These are phyloP conservation scores for Panellus pusillus DNA, from an alignment of 768 basidiomycete species.

Conservation along the genomic window DNA sequence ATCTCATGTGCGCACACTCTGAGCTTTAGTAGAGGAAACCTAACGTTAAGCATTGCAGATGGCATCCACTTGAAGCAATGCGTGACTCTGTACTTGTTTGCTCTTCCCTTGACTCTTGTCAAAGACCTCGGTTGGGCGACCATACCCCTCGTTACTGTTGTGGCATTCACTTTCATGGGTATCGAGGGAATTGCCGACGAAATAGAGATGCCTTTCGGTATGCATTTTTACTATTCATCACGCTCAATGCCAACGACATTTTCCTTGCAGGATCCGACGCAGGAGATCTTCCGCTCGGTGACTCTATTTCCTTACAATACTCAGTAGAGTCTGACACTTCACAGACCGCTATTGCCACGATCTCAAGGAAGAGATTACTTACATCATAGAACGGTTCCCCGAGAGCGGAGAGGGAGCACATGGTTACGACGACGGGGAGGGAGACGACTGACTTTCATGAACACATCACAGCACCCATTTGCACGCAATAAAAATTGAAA, in stretches of 20 bases:
- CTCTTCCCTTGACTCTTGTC: constrained; percentile 84
- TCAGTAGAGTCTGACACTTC: neutral
- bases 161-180: constrained; percentile 87
- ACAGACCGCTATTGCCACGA: constrained; percentile 84
- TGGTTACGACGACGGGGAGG: constrained; percentile 80
- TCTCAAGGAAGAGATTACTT: constrained; percentile 80
- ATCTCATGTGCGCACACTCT: constrained; percentile 54
- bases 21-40: neutral
- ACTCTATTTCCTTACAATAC: constrained; percentile 15
- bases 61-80: constrained; percentile 94
- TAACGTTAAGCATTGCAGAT: constrained; percentile 42
- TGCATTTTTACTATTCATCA: constrained; percentile 22
- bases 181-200: constrained; percentile 89
- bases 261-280: constrained; percentile 51
- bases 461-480: constrained; percentile 1
- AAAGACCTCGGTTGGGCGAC: constrained; percentile 81
- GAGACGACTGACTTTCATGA: constrained; percentile 59
- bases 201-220: constrained; percentile 94
- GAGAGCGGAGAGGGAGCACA: constrained; percentile 72
- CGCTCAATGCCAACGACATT: neutral
- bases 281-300: constrained; percentile 75
- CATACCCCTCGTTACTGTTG: constrained; percentile 81
- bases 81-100: constrained; percentile 89
- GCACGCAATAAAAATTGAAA: constrained; percentile 20
- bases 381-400: constrained; percentile 66